These are phyloP conservation scores for Curvularia spicifera DNA, from an alignment of 2,329 filamentous ascomycete species.

Conservation along the genomic window DNA sequence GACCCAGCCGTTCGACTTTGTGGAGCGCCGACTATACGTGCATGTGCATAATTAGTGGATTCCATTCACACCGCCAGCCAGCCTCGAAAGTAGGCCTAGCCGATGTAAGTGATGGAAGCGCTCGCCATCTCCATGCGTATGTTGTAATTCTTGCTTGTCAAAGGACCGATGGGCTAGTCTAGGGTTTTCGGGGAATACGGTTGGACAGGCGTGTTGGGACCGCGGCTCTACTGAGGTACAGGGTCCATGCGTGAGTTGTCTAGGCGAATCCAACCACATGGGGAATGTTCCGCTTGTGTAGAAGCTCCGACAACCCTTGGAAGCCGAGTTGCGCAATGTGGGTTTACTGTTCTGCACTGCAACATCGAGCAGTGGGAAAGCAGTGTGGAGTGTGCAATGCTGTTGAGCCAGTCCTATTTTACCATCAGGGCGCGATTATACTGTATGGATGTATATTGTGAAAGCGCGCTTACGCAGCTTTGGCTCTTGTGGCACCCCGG, in stretches of 20 bases:
- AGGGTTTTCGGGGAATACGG: conserved; percentile 12
- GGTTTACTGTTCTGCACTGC: conserved; percentile 1
- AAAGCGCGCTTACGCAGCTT: conserved; percentile 11
- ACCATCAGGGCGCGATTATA: neutral
- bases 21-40: neutral
- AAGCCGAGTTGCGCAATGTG: conserved; percentile 1
- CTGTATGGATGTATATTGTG: conserved; percentile 2
- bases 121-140: conserved; percentile 1
- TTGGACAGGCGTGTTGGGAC: conserved; percentile 2
- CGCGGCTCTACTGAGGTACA: conserved; percentile 1
- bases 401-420: neutral
- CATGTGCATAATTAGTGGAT: conserved; percentile 1
- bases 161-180: conserved; percentile 9
- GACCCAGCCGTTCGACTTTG: conserved; percentile 2
- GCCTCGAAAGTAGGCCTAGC: conserved; percentile 7
- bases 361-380: neutral
- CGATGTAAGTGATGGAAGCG: conserved; percentile 10
- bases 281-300: conserved; percentile 4
- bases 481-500: conserved; percentile 3
- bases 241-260: neutral
- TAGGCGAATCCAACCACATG: conserved; percentile 5
- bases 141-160: conserved; percentile 4
- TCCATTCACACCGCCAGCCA: neutral
- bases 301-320: neutral
- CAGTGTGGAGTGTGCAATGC: conserved; percentile 1